Conservation (phyloP, 1,284 basidiomycete genomes). For the Phellopilus nigrolimitatus region DNA sequence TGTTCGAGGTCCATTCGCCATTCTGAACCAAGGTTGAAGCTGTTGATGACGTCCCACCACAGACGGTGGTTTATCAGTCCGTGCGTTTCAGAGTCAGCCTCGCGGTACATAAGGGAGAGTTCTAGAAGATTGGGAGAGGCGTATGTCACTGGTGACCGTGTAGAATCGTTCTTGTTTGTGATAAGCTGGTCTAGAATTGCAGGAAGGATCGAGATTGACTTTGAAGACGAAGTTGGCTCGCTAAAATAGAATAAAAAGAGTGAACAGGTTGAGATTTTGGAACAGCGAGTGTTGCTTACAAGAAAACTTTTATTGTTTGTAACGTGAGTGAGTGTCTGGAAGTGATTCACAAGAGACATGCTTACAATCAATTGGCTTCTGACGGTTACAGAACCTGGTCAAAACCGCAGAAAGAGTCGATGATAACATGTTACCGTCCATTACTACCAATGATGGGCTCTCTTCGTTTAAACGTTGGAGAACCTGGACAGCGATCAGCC, state of each 20-base stretch:
- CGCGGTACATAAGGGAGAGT: constrained; percentile 60
- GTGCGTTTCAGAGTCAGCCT: constrained; percentile 40
- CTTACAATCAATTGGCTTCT: constrained; percentile 50
- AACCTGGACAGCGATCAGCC: constrained; percentile 39
- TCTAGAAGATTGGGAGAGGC: constrained; percentile 80
- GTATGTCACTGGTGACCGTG: constrained; percentile 52
- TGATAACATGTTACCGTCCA: constrained; percentile 79
- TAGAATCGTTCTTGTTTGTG: constrained; percentile 23
- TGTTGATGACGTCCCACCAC: constrained; percentile 67
- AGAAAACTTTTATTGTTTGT: constrained; percentile 11
- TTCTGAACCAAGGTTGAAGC: constrained; percentile 52
- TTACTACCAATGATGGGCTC: constrained; percentile 58
- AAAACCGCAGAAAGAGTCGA: constrained; percentile 13
- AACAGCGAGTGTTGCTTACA: constrained; percentile 10
- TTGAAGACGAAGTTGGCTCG: constrained; percentile 85
- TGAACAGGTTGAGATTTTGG: neutral
- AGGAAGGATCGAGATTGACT: constrained; percentile 67
- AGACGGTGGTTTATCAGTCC: constrained; percentile 45
- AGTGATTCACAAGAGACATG: constrained; percentile 15
- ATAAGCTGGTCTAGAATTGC: constrained; percentile 42
- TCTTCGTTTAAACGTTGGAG: constrained; percentile 20
- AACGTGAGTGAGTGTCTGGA: neutral
- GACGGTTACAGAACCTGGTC: constrained; percentile 30
- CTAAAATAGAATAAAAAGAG: constrained; percentile 32
- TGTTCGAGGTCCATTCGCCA: constrained; percentile 64